These are phyloP conservation scores for Oxytropis ochrocephala DNA, from an alignment of 306 rosid genomes.

Conservation along the genomic window DNA sequence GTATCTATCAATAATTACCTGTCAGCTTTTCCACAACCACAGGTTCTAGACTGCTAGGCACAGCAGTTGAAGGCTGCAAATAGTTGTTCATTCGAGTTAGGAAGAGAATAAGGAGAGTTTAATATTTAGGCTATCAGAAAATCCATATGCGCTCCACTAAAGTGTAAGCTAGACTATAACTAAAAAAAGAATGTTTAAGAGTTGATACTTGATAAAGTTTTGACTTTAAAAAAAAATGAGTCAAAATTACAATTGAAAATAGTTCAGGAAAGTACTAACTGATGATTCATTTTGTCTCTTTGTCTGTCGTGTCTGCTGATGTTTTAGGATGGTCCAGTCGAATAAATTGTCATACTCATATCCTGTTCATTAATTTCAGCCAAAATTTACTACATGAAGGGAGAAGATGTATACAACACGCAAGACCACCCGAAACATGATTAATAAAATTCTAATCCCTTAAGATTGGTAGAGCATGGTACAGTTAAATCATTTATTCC, in stretches of 20 bases:
- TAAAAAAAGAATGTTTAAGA: neutral
- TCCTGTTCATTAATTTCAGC: constrained; percentile 45
- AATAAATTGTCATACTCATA: constrained; percentile 49
- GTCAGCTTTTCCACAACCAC: constrained; percentile 13
- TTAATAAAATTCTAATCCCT: constrained; percentile 11
- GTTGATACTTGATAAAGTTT: neutral
- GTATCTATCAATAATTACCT: no score
- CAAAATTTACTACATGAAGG: neutral
- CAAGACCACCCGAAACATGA: neutral
- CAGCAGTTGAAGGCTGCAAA: constrained; percentile 39
- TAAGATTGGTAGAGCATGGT: neutral
- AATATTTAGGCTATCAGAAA: constrained; percentile 13
- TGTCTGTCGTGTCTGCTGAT: constrained; percentile 44
- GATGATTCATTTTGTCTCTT: constrained; percentile 33
- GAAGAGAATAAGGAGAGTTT: constrained; percentile 8
- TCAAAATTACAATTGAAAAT: neutral
- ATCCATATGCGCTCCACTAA: neutral
- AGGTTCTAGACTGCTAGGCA: constrained; percentile 30
- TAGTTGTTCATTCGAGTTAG: constrained; percentile 18
- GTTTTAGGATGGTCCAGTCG: constrained; percentile 83
- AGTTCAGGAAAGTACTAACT: constrained; percentile 30
- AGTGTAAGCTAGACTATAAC: neutral
- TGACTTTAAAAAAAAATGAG: neutral
- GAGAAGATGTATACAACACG: constrained; percentile 7
- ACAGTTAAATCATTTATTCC: neutral